Base-by-base conservation (phyloP, 169 alveolate species). In the Cryptosporidium meleagridis region DNA sequence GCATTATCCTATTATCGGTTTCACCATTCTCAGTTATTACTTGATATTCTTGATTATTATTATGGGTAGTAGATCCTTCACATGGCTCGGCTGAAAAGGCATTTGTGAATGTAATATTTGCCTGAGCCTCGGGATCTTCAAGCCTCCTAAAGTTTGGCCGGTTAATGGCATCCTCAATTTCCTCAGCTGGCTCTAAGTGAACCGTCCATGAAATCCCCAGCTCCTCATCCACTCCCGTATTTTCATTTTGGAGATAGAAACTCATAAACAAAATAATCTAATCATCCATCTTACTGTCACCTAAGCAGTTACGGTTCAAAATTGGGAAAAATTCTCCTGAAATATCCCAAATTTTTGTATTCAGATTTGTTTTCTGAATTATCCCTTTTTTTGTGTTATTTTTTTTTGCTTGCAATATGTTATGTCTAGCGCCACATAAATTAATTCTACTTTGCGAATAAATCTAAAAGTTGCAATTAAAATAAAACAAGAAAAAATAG, bases 371-470 rank as follows among this genome's bases (percentile, higher is more conserved):
- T 65, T 65, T 29, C 12, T 35, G 52, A 41, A 65, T 31, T 65
- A 37, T 65, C 52, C 67, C 52, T 33, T 18, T 51, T 33, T 44
- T 73, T 73, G 86, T 73, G 52, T 73, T 73, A 23, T 73, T 73
- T 73, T 71, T 52, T 44, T 39, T 53, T 53, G 72, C 72, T 65
- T 65, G 72, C 52, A 73, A 53, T 53, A 73, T 73, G 86, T 73
- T 73, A 51, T 59, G 86, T 73, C 86, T 73, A 73, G 86, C 86
- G 86, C 86, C 86, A 73, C 86, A 73, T 73, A 48, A 26, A 69
- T 31, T 41, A 7, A 37, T 26, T 37, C 48, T 33, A 70, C n/a
- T 41, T 51, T n/a, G 16, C 53, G 67, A n/a, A 21, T 55, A 18
- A 55, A 55, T 55, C 18, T 3, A 55, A 23, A 16, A 21, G 31